Conservation (phyloP, 2,329 filamentous ascomycete species). For the Monosporascus sp. region DNA sequence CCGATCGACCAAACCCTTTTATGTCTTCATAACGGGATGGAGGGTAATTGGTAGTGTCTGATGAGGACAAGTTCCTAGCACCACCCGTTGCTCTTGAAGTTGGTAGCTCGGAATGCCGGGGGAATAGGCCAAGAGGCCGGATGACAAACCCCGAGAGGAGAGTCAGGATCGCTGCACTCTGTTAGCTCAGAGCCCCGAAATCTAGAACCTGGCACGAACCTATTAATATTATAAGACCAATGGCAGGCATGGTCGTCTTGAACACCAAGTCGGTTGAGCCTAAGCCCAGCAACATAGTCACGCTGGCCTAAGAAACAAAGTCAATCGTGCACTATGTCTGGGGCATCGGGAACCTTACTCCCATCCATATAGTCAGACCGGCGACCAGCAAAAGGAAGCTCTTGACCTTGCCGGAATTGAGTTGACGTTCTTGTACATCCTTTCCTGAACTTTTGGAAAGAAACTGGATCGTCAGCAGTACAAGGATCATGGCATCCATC, state of each 20-base stretch:
- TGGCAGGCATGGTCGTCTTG: constrained; percentile 45
- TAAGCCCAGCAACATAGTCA: constrained; percentile 45
- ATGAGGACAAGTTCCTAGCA: constrained; percentile 35
- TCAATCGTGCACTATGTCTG: constrained; percentile 10
- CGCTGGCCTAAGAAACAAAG: constrained; percentile 37
- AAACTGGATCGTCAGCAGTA: constrained; percentile 34
- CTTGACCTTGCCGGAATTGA: constrained; percentile 29
- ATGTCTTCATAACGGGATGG: constrained; percentile 44
- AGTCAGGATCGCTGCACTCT: constrained; percentile 31
- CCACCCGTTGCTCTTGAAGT: constrained; percentile 30
- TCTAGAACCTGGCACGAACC: constrained; percentile 30
- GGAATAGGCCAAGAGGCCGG: constrained; percentile 21
- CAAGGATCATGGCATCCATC: constrained; percentile 40
- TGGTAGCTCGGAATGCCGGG: constrained; percentile 33
- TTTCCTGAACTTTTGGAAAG: constrained; percentile 31
- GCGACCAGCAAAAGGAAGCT: constrained; percentile 35
- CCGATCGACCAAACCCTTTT: constrained; percentile 33
- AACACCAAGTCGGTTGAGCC: constrained; percentile 34
- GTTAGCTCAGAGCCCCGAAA: constrained; percentile 9
- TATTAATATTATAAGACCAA: constrained; percentile 43
- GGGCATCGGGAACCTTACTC: constrained; percentile 32
- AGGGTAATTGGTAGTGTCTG: constrained; percentile 35
- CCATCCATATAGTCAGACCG: constrained; percentile 48
- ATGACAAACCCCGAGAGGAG: constrained; percentile 31
- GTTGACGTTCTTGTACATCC: constrained; percentile 23